These are phyloP conservation scores for Mariannaea elegans DNA, from an alignment of 2,329 filamentous ascomycete genomes.

Conservation along the genomic window DNA sequence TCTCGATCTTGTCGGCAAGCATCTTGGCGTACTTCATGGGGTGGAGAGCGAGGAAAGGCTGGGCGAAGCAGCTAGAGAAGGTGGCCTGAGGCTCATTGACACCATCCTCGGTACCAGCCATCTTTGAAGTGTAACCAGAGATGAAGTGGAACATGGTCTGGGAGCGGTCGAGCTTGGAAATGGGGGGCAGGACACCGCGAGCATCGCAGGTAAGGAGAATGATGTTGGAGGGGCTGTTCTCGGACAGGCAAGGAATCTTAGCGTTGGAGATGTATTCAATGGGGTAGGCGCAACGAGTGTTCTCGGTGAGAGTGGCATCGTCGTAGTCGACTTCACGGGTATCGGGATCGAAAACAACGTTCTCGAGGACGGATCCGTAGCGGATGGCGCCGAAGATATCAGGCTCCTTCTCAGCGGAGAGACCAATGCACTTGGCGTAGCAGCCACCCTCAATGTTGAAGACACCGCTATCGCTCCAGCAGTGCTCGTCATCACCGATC, in stretches of 20 bases:
- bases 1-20: slow-evolving; percentile 96
- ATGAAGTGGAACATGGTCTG: slow-evolving; percentile 99
- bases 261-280: slow-evolving; percentile 99
- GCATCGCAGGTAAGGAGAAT: slow-evolving; percentile 98
- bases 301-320: slow-evolving; percentile 93
- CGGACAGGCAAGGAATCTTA: slow-evolving; percentile 94
- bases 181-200: slow-evolving; percentile 94
- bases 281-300: slow-evolving; percentile 97
- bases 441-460: slow-evolving; percentile 99
- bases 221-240: slow-evolving; percentile 94
- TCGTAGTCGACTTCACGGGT: slow-evolving; percentile 96
- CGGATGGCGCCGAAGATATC: slow-evolving; percentile 97
- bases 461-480: slow-evolving; percentile 95
- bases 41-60: slow-evolving; percentile 98
- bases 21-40: slow-evolving; percentile 99
- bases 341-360: slow-evolving; percentile 92
- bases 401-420: slow-evolving; percentile 98
- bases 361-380: slow-evolving; percentile 97
- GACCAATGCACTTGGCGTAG: slow-evolving; percentile 98
- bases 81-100: slow-evolving; percentile 97
- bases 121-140: slow-evolving; percentile 99
- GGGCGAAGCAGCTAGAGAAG: slow-evolving; percentile 99
- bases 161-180: slow-evolving; percentile 92
- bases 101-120: slow-evolving; percentile 98
- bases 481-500: slow-evolving; percentile 99